These are phyloP conservation scores for Gracilariopsis chorda DNA, from an alignment of 23 red algal genomes.

Conservation along the genomic window DNA sequence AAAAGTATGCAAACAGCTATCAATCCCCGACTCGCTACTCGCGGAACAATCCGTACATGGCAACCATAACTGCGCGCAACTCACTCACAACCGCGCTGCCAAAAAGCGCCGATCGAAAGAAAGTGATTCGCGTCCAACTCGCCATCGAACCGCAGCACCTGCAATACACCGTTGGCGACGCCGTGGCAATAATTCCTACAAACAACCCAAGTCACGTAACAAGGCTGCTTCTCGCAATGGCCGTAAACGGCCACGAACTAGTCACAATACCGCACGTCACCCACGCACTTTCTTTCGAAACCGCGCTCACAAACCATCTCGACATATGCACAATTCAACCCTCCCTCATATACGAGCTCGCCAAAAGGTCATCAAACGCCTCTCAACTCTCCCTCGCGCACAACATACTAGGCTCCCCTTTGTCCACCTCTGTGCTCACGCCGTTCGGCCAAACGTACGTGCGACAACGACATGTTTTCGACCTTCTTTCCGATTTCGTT, in stretches of 20 bases:
- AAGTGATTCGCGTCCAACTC: conserved; percentile 74
- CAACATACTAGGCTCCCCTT: conserved; percentile 17
- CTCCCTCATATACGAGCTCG: conserved; percentile 14
- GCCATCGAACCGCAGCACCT: conserved; percentile 37
- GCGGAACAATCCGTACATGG: conserved; percentile 65
- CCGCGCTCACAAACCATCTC: conserved; percentile 37
- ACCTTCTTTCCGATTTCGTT: conserved; percentile 71
- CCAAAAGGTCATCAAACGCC: background rate
- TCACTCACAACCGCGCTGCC: conserved; percentile 29
- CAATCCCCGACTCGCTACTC: conserved; percentile 14
- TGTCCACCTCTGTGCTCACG: background rate
- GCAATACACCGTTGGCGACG: conserved; percentile 79
- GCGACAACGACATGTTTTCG: conserved; percentile 50
- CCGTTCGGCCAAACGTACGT: conserved; percentile 24
- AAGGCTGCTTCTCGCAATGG: conserved; percentile 51
- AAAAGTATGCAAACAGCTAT: conserved; percentile 34
- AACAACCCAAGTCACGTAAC: conserved; percentile 73
- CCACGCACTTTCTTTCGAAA: background rate
- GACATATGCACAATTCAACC: conserved; percentile 38
- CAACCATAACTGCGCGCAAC: conserved; percentile 43
- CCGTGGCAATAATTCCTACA: conserved; percentile 71
- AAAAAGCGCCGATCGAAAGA: conserved; percentile 22
- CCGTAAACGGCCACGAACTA: conserved; percentile 68
- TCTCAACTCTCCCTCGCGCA: conserved; percentile 19
- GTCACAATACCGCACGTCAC: background rate